phyloP scores from a whole-genome alignment of 169 alveolate genomes.

The Theileria sp. region DNA sequence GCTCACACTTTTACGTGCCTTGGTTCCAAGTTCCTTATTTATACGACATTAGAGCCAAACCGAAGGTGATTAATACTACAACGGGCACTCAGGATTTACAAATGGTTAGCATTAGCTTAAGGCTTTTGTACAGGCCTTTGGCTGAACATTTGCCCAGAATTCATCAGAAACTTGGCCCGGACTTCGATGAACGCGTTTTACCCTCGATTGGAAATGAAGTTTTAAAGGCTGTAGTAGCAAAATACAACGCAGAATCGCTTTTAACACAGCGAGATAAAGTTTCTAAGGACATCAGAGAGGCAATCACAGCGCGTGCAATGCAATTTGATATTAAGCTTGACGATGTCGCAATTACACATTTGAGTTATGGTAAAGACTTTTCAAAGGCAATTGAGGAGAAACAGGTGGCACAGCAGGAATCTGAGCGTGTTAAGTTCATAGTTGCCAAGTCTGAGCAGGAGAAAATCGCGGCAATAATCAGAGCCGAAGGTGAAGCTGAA shows the following conservation, averaged over 20 bases:
- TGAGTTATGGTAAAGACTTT: slow-evolving; percentile 94
- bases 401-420: slow-evolving; percentile 97
- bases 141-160: slow-evolving; percentile 85
- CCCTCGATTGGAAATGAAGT: slow-evolving; percentile 98
- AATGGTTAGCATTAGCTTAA: slow-evolving; percentile 90
- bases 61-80: slow-evolving; percentile 90
- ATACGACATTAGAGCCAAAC: slow-evolving; percentile 88
- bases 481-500: slow-evolving; percentile 97
- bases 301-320: slow-evolving; percentile 90
- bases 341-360: slow-evolving; percentile 95
- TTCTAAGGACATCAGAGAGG: slow-evolving; percentile 87
- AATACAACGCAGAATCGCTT: slow-evolving; percentile 92
- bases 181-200: slow-evolving; percentile 94
- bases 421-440: slow-evolving; percentile 93
- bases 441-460: slow-evolving; percentile 94
- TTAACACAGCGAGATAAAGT: slow-evolving; percentile 95
- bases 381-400: slow-evolving; percentile 96
- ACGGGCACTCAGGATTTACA: slow-evolving; percentile 91
- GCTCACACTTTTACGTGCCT: slow-evolving; percentile 90
- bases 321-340: slow-evolving; percentile 92
- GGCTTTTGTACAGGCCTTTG: slow-evolving; percentile 91
- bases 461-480: slow-evolving; percentile 92
- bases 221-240: slow-evolving; percentile 94
- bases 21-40: slow-evolving; percentile 89
- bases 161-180: slow-evolving; percentile 93